phyloP scores from a whole-genome alignment of 257 asterid genomes.

The Nicotiana knightiana region DNA sequence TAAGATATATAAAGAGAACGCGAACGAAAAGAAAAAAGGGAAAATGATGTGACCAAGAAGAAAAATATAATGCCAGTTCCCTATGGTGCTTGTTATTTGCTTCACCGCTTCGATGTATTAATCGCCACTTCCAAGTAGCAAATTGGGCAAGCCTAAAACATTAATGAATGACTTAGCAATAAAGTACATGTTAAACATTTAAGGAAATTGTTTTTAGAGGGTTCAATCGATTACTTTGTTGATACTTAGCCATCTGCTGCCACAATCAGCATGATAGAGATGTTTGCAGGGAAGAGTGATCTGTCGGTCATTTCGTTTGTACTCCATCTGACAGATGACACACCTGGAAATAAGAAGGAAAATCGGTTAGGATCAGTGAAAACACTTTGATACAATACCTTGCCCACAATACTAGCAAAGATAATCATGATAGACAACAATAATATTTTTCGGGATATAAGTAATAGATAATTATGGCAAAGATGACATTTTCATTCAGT shows the following conservation, averaged over 20 bases:
- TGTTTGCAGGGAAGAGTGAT: constrained; percentile 96
- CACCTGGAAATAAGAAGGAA: constrained; percentile 46
- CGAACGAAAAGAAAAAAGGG: neutral
- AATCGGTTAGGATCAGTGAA: neutral
- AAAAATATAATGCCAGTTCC: neutral
- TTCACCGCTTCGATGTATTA: constrained; percentile 9
- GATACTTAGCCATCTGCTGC: constrained; percentile 86
- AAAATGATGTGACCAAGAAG: neutral
- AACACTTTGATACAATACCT: neutral
- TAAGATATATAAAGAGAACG: neutral
- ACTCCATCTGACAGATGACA: constrained; percentile 98
- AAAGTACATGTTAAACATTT: neutral
- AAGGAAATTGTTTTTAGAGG: neutral
- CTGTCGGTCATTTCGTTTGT: constrained; percentile 67
- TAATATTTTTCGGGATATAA: neutral
- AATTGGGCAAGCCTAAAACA: constrained; percentile 16
- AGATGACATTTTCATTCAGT: neutral
- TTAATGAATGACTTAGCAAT: neutral
- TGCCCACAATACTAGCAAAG: neutral
- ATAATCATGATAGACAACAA: neutral
- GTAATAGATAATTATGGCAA: neutral
- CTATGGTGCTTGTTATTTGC: neutral
- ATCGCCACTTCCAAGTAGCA: constrained; percentile 14
- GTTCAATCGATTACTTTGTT: constrained; percentile 52
- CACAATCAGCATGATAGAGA: constrained; percentile 68